These are phyloP conservation scores for Solanum piurae DNA, from an alignment of 257 asterid genomes.

Conservation along the genomic window DNA sequence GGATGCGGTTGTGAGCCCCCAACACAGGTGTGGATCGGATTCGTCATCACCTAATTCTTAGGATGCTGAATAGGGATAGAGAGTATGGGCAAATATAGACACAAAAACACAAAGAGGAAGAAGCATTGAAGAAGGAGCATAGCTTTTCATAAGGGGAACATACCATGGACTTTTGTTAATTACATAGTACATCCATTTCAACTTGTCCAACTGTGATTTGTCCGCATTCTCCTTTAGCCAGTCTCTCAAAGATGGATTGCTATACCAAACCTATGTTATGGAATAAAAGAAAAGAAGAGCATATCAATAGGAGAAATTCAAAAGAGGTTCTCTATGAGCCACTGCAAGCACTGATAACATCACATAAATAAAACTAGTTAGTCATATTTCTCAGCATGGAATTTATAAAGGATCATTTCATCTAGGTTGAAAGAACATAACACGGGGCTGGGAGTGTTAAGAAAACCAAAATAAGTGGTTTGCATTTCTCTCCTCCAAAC, in stretches of 20 bases:
- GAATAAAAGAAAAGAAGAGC: conserved; percentile 1
- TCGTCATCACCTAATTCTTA: background rate
- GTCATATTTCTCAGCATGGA: background rate
- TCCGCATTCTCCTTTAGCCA: conserved; percentile 75
- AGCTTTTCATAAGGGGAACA: background rate
- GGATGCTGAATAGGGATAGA: background rate
- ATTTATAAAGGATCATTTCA: background rate
- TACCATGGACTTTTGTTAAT: conserved; percentile 95
- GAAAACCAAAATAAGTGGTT: background rate
- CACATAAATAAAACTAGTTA: background rate
- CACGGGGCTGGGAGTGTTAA: background rate
- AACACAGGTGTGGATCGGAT: background rate
- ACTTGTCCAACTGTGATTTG: conserved; percentile 52
- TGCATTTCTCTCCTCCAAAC: background rate
- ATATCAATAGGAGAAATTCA: background rate
- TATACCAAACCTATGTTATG: conserved; percentile 66
- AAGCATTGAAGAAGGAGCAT: background rate
- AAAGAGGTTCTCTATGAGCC: background rate
- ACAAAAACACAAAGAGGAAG: background rate
- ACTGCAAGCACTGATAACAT: background rate
- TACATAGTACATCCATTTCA: conserved; percentile 72
- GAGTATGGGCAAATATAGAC: background rate
- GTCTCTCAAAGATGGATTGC: conserved; percentile 78
- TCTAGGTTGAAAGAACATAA: background rate
- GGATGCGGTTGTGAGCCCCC: background rate